Percentiles rank a stretch among this genome's conserved stretches.
phyloP scores from a whole-genome alignment of 2,329 filamentous ascomycete genomes.

The Exophiala sp. region DNA sequence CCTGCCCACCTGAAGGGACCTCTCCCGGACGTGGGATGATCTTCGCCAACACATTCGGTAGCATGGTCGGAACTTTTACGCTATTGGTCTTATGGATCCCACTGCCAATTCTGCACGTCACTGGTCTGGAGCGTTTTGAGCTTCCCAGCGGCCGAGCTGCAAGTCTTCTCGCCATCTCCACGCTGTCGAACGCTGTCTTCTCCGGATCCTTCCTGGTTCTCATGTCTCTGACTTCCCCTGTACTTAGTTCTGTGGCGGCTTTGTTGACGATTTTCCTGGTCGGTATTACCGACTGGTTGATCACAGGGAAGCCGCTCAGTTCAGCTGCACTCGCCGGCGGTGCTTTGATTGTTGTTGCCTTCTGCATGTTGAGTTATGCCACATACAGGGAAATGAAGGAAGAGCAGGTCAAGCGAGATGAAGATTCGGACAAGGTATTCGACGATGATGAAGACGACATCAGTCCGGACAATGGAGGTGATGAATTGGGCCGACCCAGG shows the following conservation, averaged over 20 bases:
- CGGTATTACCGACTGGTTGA: constrained; percentile 80
- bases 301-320: constrained; percentile 71
- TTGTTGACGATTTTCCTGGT: constrained; percentile 96
- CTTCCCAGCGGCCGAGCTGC: constrained; percentile 72
- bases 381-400: constrained; percentile 92
- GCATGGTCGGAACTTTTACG: constrained; percentile 80
- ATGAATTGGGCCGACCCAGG: constrained; percentile 4
- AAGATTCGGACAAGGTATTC: constrained; percentile 40
- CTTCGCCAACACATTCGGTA: constrained; percentile 89
- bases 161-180: constrained; percentile 71
- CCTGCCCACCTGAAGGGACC: constrained; percentile 86
- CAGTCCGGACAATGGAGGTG: constrained; percentile 6
- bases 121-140: constrained; percentile 75
- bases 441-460: constrained; percentile 37
- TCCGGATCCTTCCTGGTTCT: constrained; percentile 88
- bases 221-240: constrained; percentile 86
- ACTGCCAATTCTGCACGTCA: constrained; percentile 71
- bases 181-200: constrained; percentile 83
- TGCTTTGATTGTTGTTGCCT: constrained; percentile 77
- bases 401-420: constrained; percentile 58
- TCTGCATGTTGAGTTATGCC: constrained; percentile 79
- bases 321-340: constrained; percentile 75
- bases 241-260: constrained; percentile 85
- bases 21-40: constrained; percentile 84
- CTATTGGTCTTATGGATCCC: constrained; percentile 86